Percentiles rank a stretch among this genome's conserved stretches.
Conservation (phyloP, 1,284 basidiomycete genomes). For the Irpex lacteus region DNA sequence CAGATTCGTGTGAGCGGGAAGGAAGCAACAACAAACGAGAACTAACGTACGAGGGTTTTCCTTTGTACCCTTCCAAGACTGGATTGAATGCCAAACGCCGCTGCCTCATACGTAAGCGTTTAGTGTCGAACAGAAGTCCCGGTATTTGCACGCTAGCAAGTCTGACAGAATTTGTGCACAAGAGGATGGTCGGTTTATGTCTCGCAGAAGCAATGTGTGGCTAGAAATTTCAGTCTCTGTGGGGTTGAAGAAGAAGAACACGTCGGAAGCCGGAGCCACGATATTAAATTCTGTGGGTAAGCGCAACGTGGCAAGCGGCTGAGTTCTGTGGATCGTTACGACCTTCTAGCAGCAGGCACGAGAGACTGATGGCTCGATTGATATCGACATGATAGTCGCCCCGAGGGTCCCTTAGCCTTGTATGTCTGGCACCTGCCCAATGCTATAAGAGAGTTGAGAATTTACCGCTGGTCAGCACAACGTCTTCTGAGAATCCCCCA, state of each 20-base stretch:
- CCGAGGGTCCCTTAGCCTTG: not conserved
- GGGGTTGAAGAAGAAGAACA: too few species aligned
- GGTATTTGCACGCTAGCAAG: not conserved
- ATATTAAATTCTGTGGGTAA: not conserved
- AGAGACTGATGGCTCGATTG: not conserved
- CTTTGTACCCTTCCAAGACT: not conserved
- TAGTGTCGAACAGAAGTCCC: not conserved
- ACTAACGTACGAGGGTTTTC: not conserved
- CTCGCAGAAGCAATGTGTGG: not conserved
- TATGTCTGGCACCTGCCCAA: not conserved
- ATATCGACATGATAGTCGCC: constrained; percentile 4
- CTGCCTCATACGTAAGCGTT: not conserved
- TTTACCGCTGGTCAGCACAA: not conserved
- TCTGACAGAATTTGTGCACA: not conserved
- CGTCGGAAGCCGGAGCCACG: too few species aligned
- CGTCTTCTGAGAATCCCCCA: not conserved
- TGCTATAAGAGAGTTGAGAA: constrained; percentile 3
- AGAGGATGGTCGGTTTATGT: not conserved
- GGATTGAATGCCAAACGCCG: not conserved
- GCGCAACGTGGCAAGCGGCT: not conserved
- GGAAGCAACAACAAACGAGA: not conserved
- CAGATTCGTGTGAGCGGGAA: not conserved
- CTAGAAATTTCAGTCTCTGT: too few species aligned
- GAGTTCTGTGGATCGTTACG: not conserved
- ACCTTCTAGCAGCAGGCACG: constrained; percentile 3